Conservation (phyloP, 768 basidiomycete species). For the Sporobolomyces pararoseus region DNA sequence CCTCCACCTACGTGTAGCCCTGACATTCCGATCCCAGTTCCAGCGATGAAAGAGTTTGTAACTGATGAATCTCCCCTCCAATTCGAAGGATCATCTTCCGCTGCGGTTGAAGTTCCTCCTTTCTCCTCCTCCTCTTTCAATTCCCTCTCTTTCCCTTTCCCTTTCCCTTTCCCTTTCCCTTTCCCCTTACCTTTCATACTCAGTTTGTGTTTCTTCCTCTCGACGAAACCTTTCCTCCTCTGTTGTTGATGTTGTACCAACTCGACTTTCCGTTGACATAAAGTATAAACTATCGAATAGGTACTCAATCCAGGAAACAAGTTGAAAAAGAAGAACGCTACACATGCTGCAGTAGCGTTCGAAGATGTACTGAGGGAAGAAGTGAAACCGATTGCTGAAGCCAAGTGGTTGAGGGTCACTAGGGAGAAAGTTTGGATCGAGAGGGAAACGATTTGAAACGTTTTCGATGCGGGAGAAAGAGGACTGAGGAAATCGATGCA, state of each 20-base stretch:
- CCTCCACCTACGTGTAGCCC: background rate
- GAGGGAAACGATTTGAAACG: background rate
- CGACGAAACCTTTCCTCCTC: too few species aligned
- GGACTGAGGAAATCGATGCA: background rate
- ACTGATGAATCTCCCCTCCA: background rate
- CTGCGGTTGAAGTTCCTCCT: background rate
- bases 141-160: background rate
- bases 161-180: background rate
- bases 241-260: background rate
- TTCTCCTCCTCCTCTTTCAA: background rate
- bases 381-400: constrained; percentile 15
- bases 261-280: constrained; percentile 1
- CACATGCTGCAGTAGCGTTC: constrained; percentile 9
- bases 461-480: background rate
- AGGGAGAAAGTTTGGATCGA: constrained; percentile 17
- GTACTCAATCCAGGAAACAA: background rate
- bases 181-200: background rate
- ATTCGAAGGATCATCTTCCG: constrained; percentile 14
- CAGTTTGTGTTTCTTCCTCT: too few species aligned
- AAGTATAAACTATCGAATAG: constrained; percentile 1
- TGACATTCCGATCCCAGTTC: too few species aligned
- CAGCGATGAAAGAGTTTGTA: background rate
- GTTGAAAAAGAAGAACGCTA: constrained; percentile 26
- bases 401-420: constrained; percentile 8
- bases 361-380: constrained; percentile 10